Evolutionary conservation across 306 rosid species (phyloP), one percentile per base, ranked within the genome.

Genomic region (Castanospermum australe): DNA sequence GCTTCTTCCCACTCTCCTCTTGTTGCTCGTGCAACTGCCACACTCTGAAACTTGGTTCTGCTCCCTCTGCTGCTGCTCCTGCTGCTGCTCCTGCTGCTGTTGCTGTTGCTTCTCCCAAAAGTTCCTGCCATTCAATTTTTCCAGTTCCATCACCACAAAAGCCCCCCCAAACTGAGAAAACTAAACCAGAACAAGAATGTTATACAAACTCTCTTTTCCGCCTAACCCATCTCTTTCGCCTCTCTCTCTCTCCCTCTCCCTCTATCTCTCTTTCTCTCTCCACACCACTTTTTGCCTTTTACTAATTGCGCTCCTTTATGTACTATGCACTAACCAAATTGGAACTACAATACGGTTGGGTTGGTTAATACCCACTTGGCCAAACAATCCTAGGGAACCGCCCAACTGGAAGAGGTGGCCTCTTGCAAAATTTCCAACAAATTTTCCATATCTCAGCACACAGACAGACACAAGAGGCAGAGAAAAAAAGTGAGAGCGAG

Each of bases 191-290:
- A 78, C 73, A 75, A 67, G 30, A 81, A 79, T 63, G 59, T 51
- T 68, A 75, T 65, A 75, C 68, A 38, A 54, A 56, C 70, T 21
- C 71, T 18, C 52, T 57, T 69, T 51, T 64, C 75, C 41, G 82
- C 89, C 95, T 92, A 92, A 87, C 97, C 93, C 96, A 89, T 90
- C 75, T 83, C 81, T 36, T 8, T 83, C 13, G 45, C 32, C 45
- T 48, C 54, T 42, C 14, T 65, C 7, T 52, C 14, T 62, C 39
- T 79, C 4, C 6, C 1, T 50, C 6, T 65, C 5, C 21, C 21
- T 56, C 25, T 32, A 61, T n/a, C 59, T 8, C 28, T 51, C 57
- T 55, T 14, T 55, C 15, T 55, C 62, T 22, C 12, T 51, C 41
- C 22, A 44, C 66, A 39, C 82, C 35, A 78, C 71, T 73, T 82